These are phyloP conservation scores for Fomitopsis pulvina DNA, from an alignment of 768 basidiomycete species.

Conservation along the genomic window DNA sequence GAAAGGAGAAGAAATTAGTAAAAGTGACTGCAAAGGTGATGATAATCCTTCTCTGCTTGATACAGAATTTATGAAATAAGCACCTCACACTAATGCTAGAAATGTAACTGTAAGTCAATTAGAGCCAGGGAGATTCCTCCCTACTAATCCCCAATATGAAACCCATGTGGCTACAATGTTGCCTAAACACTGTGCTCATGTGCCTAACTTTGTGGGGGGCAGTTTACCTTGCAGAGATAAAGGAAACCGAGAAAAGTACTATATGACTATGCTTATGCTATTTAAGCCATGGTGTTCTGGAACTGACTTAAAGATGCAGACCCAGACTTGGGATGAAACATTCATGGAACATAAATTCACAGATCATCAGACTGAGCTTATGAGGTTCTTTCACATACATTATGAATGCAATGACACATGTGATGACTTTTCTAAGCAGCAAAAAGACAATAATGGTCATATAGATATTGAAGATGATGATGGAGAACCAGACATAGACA, in stretches of 20 bases:
- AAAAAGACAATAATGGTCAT: not conserved
- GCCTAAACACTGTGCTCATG: not conserved
- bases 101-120: too few relatives aligned
- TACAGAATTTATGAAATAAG: too few relatives aligned
- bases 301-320: slow-evolving; percentile 17
- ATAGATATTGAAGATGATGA: not conserved
- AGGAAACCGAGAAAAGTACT: slow-evolving; percentile 28
- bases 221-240: slow-evolving; percentile 24
- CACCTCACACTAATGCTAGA: too few relatives aligned
- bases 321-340: slow-evolving; percentile 5
- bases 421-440: slow-evolving; percentile 2
- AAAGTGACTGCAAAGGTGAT: too few relatives aligned
- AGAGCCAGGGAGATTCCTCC: not conserved
- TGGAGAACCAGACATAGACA: not conserved
- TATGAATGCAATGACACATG: slow-evolving; percentile 9
- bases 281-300: slow-evolving; percentile 30
- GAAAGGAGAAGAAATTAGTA: too few relatives aligned
- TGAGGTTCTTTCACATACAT: slow-evolving; percentile 3
- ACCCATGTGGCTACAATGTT: not conserved
- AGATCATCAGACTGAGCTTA: not conserved
- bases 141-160: not conserved
- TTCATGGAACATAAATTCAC: not conserved
- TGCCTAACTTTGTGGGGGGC: slow-evolving; percentile 27
- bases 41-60: too few relatives aligned
- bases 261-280: slow-evolving; percentile 26